Percentiles rank a stretch among this genome's conserved stretches.
These are phyloP conservation scores for Naganishia friedmannii DNA, from an alignment of 768 basidiomycete species.

Conservation along the genomic window DNA sequence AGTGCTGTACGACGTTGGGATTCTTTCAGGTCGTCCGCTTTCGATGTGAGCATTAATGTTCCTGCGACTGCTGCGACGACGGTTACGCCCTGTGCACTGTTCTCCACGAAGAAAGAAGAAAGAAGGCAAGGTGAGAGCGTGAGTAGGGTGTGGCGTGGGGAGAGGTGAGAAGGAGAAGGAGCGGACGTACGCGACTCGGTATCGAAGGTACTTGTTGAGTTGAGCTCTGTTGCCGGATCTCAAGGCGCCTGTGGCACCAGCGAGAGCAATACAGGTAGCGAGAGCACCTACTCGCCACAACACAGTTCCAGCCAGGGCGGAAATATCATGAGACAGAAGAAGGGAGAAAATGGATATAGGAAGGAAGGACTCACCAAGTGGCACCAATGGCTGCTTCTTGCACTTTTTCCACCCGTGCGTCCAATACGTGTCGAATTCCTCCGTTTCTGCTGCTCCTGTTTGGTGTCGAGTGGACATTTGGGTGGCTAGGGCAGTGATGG, in stretches of 20 bases:
- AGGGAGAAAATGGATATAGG: not conserved
- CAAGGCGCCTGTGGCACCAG: constrained; percentile 42
- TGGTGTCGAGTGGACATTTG: constrained; percentile 9
- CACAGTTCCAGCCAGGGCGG: too few relatives aligned
- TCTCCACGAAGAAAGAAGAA: not conserved
- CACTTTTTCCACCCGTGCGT: constrained; percentile 45
- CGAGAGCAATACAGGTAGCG: constrained; percentile 44
- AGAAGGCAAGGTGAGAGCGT: not conserved
- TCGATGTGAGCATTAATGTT: constrained; percentile 34
- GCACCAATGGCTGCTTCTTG: constrained; percentile 47
- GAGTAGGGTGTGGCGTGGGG: not conserved
- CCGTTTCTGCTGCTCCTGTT: not conserved
- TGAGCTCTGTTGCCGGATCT: constrained; percentile 45
- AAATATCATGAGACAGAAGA: not conserved
- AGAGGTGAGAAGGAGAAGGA: not conserved
- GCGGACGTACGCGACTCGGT: constrained; percentile 45
- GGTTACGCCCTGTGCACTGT: constrained; percentile 48
- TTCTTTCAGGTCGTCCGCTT: constrained; percentile 29
- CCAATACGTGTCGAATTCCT: constrained; percentile 27
- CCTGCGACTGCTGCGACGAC: constrained; percentile 46
- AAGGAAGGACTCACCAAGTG: constrained; percentile 38
- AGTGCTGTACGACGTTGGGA: constrained; percentile 27
- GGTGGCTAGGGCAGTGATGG: not conserved
- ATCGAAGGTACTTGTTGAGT: constrained; percentile 46
- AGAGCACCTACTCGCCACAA: constrained; percentile 44